Percentiles rank a stretch among this genome's conserved stretches.
These are phyloP conservation scores for Tilletia horrida DNA, from an alignment of 1,284 basidiomycete species.

Conservation along the genomic window DNA sequence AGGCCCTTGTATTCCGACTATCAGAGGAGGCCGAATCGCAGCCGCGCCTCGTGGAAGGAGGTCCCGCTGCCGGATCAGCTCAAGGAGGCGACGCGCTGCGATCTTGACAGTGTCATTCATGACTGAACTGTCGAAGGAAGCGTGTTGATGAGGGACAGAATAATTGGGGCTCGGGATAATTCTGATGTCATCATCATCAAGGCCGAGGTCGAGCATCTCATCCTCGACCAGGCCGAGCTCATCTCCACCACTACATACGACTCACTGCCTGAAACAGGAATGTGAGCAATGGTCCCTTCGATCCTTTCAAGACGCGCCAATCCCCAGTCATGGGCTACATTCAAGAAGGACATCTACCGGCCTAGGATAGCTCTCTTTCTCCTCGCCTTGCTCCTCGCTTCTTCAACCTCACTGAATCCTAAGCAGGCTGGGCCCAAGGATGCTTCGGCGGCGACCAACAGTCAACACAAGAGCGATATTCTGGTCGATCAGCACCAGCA, in stretches of 20 bases:
- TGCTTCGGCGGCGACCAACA: no score
- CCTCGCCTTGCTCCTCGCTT: constrained; percentile 2
- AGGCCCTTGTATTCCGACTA: constrained; percentile 77
- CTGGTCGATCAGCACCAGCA: background rate
- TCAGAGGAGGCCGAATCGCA: constrained; percentile 34
- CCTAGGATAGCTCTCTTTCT: constrained; percentile 10
- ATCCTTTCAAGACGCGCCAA: background rate
- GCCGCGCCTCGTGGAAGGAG: background rate
- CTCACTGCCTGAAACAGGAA: no score
- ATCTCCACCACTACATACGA: no score
- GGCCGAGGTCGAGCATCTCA: background rate
- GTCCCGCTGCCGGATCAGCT: background rate
- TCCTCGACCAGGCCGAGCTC: background rate
- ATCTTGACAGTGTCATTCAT: background rate
- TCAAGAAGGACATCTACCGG: constrained; percentile 8
- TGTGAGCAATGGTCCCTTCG: background rate
- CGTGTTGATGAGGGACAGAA: no score
- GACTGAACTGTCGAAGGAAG: no score
- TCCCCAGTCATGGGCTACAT: constrained; percentile 9
- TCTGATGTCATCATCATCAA: background rate
- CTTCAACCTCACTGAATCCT: background rate
- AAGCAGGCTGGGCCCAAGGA: background rate
- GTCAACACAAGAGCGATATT: no score
- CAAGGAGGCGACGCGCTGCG: background rate
- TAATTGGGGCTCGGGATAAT: no score